Evolutionary conservation across 1,284 basidiomycete species (phyloP), one percentile per base, ranked within the genome.

Genomic region (Moesziomyces globuligerus): DNA sequence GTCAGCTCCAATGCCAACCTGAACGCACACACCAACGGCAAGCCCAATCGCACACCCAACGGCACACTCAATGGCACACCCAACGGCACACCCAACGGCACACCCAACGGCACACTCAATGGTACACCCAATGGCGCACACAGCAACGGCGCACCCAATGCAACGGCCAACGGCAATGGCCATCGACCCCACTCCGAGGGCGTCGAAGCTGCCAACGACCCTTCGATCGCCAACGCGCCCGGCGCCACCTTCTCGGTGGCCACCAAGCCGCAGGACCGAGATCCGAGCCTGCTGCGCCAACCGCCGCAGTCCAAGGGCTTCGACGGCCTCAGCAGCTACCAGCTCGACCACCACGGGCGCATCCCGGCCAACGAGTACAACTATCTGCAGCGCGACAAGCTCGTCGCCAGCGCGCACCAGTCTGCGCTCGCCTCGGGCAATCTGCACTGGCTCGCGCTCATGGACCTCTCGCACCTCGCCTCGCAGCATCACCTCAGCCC

Each of bases 401-500:
- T 77, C 23, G 72, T 72, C 1, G 48, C 55, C n/a, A 64, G 66
- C 36, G 70, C 73, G 25, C 72, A 75, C 32, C 52, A 59, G 11
- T 66, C 72, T 2, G 64, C 69, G 6, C 62, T 60, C 17, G 51
- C 46, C 11, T 56, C 71, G 4, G 71, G 68, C 28, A 71, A 75
- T 39, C 17, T 64, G 4, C 58, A 81, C 20, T 81, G 79, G 79
- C 48, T 77, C 17, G 60, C 61, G n/a, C 59, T 81, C 23, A 67
- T 80, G 54, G 66, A 81, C 18, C 62, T 75, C 25, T 69, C 74
- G 3, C 71, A 67, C 25, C 59, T 81, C 3, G 76, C 78, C 1
- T 79, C 77, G n/a, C 79, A 81, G 51, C 78, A 81, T 46, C 79
- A 81, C 45, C 49, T 80, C 46, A 76, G 75, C 24, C 57, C 69